Conservation (phyloP, 2,329 filamentous ascomycete genomes). For the Aspergillus luchuensis region DNA sequence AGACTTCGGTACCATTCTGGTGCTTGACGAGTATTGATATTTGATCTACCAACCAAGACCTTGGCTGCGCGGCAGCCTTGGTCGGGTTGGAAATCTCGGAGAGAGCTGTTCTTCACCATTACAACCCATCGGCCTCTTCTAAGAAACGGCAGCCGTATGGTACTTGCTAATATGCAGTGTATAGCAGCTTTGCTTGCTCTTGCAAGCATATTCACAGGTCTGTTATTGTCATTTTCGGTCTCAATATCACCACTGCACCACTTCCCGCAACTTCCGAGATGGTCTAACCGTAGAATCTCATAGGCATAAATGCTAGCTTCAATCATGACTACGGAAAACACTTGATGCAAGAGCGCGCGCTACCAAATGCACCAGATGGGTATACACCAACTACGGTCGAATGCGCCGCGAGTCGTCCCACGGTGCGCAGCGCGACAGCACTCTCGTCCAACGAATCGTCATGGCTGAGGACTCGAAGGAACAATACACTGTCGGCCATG, state of each 20-base stretch:
- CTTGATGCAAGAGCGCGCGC: slow-evolving; percentile 40
- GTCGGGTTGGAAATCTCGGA: neutral
- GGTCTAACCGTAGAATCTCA: neutral
- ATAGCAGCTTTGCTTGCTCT: slow-evolving; percentile 16
- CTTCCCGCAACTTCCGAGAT: neutral
- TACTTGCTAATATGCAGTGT: slow-evolving; percentile 17
- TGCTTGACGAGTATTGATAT: neutral
- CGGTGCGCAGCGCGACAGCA: slow-evolving; percentile 63
- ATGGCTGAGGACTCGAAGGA: slow-evolving; percentile 73
- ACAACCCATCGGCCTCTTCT: neutral
- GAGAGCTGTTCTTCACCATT: neutral
- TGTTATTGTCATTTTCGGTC: neutral
- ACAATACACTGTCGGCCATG: slow-evolving; percentile 73
- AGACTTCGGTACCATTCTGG: neutral
- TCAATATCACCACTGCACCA: neutral
- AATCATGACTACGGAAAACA: neutral
- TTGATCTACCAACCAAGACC: neutral
- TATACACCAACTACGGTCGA: slow-evolving; percentile 70
- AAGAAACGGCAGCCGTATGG: slow-evolving; percentile 5
- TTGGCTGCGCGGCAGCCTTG: neutral
- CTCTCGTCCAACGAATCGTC: slow-evolving; percentile 70
- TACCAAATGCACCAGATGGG: slow-evolving; percentile 63
- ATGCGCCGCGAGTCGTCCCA: slow-evolving; percentile 70
- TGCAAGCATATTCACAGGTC: slow-evolving; percentile 22
- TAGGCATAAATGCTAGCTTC: neutral